Evolutionary conservation across 2,329 filamentous ascomycete genomes (phyloP), one percentile per base, ranked within the genome.

Genomic region (Berkeleyomyces rouxiae): DNA sequence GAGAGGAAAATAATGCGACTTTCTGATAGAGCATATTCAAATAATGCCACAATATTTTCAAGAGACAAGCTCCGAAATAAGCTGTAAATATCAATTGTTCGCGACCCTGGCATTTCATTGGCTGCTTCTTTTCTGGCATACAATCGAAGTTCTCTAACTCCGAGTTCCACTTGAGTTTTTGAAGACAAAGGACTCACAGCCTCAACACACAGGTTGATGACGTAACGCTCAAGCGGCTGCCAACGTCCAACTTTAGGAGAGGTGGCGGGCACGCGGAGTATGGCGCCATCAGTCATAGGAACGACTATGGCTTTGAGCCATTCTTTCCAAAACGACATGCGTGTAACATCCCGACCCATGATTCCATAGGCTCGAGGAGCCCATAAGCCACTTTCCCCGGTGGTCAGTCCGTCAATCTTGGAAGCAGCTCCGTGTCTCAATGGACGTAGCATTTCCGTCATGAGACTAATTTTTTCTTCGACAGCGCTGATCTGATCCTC

Each of bases 271-370:
- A 99, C 84, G 63, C 91, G 82, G 67, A 93, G 75, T 39, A 99
- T 79, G 11, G 80, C 84, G 23, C 92, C 90, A 70, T 95, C 90
- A 1, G 85, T 90, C 93, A 97, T 99, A 37, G 93, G 93, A 31
- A 96, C 89, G n/a, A 93, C 79, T 7, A 97, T 82, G 5, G 92
- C 91, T 73, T 90, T 87, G 58, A 99, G 80, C 93, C 93, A 99
- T 72, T 99, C 93, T 73, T 97, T 97, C 91, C 92, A 99, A 74
- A 99, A 97, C 40, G 84, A 83, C 67, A 91, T 90, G 74, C 95
- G 82, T 65, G 84, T 86, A 10, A 80, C 79, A 71, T 99, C 93
- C 66, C 88, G 82, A 42, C 93, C 93, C 66, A 99, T 78, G 66
- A 99, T 86, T 64, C 93, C 93, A 70, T 95, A 99, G 1, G 92